Evolutionary conservation across 371 early-diverging fungal genomes (phyloP), one percentile per base, ranked within the genome.

Genomic region (Mucor sp.): DNA sequence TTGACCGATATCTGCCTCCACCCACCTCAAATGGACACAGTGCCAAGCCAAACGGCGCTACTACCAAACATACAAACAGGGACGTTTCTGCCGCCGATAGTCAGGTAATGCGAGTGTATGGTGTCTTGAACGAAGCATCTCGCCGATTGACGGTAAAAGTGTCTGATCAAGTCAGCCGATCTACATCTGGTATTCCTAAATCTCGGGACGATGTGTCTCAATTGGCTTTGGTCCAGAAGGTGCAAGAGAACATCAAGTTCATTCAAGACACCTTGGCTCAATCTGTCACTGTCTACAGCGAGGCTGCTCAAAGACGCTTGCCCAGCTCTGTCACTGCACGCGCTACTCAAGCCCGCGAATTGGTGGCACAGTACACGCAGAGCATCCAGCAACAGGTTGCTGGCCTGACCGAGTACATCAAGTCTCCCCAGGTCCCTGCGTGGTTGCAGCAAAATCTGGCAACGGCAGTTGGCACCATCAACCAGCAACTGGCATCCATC

Each of bases 1-100:
- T 86, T 30, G 80, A 87, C 41, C 75, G 70, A 53, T 86, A 86
- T 68, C 71, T 88, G n/a, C 86, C 80, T 37, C 56, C 75, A 2
- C 8, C 50, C 6, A 19, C 30, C 12, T 53, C 53, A 12, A 53
- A 53, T 53, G 53, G 53, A 0, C 53, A 53, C 27, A 27, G 27
- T 27, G 15, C 0, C 6, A 37, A 56, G 25, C 41, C 28, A 11
- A 50, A 62, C 27, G 57, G n/a, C 25, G 35, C 25, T 61, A 33
- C 62, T n/a, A 33, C 33, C 9, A 41, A 56, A 27, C 53, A 53
- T 5, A 25, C 28, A 12, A 76, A 78, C 17, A 69, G 81, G 23
- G 76, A 77, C 23, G 76, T 72, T 53, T 0, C 21, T 19, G 11
- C 47, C 3, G 71, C 66, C 19, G 73, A 69, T 4, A 79, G 78